Evolutionary conservation across 768 basidiomycete species (phyloP), one percentile per base, ranked within the genome.

Genomic region (Boletus insuetus): DNA sequence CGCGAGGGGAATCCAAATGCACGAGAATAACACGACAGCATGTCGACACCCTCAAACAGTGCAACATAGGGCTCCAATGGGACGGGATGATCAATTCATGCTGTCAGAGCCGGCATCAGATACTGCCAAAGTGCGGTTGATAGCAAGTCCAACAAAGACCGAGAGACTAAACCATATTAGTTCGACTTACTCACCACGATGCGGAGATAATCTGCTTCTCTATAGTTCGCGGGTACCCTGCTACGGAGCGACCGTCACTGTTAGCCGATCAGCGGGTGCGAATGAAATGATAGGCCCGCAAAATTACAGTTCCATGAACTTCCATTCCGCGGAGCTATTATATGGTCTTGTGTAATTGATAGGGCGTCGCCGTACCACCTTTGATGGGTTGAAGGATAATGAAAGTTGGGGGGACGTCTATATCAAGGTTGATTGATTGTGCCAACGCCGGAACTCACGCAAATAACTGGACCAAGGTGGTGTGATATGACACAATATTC

Each of bases 151-250:
- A 31, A 48, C 48, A 39, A 31, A 40, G 32, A 19, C 55, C 49
- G 48, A 53, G 32, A 49, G 39, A 35, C 65, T 58, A 58, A 35
- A 53, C 60, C 53, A 55, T 46, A 47, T 55, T 49, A 12, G 56
- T 35, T 20, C 40, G 41, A 38, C 41, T 38, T 34, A 39, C 34
- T 51, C 54, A 54, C 48, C 31, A 46, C 34, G 32, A 37, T 35
- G 60, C 66, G 66, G 65, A 63, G 64, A 68, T 66, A 63, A 42
- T 39, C 53, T 49, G 34, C 41, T 45, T 45, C 32, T 20, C 46
- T 34, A 17, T 53, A 35, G 22, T 58, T 68, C 58, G 64, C 58
- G 63, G 64, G 53, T 49, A n/a, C 9, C 37, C 31, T 31, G 26
- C 46, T 29, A 31, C 51, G 47, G 31, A 32, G 7, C 53, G 4